These are phyloP conservation scores for Exophiala sp. DNA, from an alignment of 2,329 filamentous ascomycete species.

Conservation along the genomic window DNA sequence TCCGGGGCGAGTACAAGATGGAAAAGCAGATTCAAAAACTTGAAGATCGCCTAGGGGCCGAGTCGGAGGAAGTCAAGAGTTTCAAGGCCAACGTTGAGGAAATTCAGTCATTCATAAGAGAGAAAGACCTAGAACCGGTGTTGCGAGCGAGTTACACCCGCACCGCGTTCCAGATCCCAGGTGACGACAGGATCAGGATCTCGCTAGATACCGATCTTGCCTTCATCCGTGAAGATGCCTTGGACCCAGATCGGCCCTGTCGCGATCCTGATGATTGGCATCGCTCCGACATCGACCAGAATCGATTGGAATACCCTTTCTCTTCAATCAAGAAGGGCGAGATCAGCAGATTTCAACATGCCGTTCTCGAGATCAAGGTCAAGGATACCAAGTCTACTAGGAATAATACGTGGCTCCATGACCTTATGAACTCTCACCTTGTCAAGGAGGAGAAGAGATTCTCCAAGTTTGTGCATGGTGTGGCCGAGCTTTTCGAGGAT, in stretches of 20 bases:
- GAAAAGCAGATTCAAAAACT: slow-evolving; percentile 87
- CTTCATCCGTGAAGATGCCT: slow-evolving; percentile 68
- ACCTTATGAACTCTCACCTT: slow-evolving; percentile 86
- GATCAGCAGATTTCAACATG: slow-evolving; percentile 82
- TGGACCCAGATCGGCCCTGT: slow-evolving; percentile 79
- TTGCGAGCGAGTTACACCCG: slow-evolving; percentile 88
- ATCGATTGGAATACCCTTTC: slow-evolving; percentile 80
- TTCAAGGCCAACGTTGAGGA: slow-evolving; percentile 67
- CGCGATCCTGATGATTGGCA: slow-evolving; percentile 88
- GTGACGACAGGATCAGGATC: slow-evolving; percentile 82
- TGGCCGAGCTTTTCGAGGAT: slow-evolving; percentile 87
- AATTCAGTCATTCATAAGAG: slow-evolving; percentile 73
- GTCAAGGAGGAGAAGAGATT: slow-evolving; percentile 85
- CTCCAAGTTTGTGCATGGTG: slow-evolving; percentile 94
- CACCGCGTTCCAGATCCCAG: slow-evolving; percentile 92
- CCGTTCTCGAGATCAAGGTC: slow-evolving; percentile 87
- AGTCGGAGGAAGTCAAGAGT: slow-evolving; percentile 58
- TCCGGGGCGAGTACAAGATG: slow-evolving; percentile 82
- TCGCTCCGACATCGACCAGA: slow-evolving; percentile 78
- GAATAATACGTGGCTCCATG: slow-evolving; percentile 77
- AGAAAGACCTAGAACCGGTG: slow-evolving; percentile 73
- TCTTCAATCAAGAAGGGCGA: slow-evolving; percentile 81
- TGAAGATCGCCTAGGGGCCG: slow-evolving; percentile 64
- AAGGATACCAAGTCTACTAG: slow-evolving; percentile 59
- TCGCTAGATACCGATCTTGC: slow-evolving; percentile 89